Conservation (phyloP, 768 basidiomycete species). For the Suillus alpinus region DNA sequence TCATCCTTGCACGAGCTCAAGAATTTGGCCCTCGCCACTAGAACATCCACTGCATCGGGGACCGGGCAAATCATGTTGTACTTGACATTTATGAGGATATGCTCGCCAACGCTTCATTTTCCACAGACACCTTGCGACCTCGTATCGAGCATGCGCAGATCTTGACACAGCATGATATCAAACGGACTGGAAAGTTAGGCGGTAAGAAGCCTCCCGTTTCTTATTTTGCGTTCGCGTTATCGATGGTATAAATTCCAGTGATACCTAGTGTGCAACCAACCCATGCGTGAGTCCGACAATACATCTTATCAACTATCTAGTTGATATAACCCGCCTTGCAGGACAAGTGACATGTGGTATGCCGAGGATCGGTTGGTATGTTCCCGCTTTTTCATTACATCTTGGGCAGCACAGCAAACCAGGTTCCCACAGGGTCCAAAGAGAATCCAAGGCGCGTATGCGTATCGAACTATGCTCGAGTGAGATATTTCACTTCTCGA, state of each 20-base stretch:
- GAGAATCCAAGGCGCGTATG: constrained; percentile 85
- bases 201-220: constrained; percentile 41
- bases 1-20: background rate
- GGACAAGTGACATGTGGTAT: constrained; percentile 90
- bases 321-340: constrained; percentile 23
- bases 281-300: constrained; percentile 60
- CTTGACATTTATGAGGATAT: constrained; percentile 81
- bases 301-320: background rate
- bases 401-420: background rate
- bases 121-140: constrained; percentile 44
- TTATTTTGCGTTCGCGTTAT: background rate
- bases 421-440: constrained; percentile 59
- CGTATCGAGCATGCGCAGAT: constrained; percentile 95
- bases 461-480: constrained; percentile 77
- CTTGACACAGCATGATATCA: constrained; percentile 65
- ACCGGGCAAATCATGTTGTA: constrained; percentile 80
- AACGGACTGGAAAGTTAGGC: constrained; percentile 67
- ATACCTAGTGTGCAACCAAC: constrained; percentile 93
- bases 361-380: constrained; percentile 75
- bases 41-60: constrained; percentile 90
- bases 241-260: constrained; percentile 42
- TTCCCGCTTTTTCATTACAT: constrained; percentile 7
- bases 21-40: constrained; percentile 26
- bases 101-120: constrained; percentile 30
- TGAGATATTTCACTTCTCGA: constrained; percentile 31